Evolutionary conservation across 2,329 filamentous ascomycete genomes (phyloP).

Genomic region (Malbranchea zuffiana): DNA sequence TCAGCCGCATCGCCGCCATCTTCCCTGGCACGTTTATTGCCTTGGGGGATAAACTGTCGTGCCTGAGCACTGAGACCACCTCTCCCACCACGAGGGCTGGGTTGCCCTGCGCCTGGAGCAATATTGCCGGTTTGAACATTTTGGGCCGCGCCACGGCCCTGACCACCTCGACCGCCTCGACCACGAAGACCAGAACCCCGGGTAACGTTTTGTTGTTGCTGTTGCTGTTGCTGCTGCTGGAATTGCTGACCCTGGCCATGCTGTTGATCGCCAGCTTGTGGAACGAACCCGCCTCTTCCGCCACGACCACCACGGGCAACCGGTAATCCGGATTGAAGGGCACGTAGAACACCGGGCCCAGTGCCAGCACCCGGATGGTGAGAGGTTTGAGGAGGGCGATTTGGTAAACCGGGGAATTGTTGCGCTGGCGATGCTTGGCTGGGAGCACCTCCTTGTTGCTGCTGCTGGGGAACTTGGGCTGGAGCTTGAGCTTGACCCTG

Average conservation of each 20-base stretch:
- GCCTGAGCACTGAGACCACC: constrained; percentile 40
- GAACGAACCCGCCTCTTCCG: constrained; percentile 18
- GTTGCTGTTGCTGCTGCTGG: constrained; percentile 24
- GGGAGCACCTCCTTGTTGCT: constrained; percentile 18
- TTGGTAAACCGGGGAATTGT: constrained; percentile 20
- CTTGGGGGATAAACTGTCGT: constrained; percentile 46
- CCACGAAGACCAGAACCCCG: constrained; percentile 33
- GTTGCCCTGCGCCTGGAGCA: constrained; percentile 22
- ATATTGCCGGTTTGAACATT: constrained; percentile 32
- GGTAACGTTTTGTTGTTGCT: constrained; percentile 19
- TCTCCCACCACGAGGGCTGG: constrained; percentile 24
- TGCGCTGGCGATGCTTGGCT: constrained; percentile 20
- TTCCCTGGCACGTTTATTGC: constrained; percentile 46
- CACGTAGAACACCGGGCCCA: constrained; percentile 32
- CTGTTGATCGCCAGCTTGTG: constrained; percentile 24
- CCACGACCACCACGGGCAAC: constrained; percentile 32
- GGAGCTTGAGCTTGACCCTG: constrained; percentile 9
- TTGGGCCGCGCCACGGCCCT: constrained; percentile 34
- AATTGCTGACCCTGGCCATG: constrained; percentile 23
- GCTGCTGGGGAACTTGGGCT: constrained; percentile 13
- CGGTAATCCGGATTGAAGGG: constrained; percentile 36
- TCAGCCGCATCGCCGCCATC: constrained; percentile 34
- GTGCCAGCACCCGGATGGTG: constrained; percentile 22
- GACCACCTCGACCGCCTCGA: constrained; percentile 33
- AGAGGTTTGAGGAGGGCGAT: constrained; percentile 15